phyloP scores from a whole-genome alignment of 768 basidiomycete species.

The Leccinum obscurum region DNA sequence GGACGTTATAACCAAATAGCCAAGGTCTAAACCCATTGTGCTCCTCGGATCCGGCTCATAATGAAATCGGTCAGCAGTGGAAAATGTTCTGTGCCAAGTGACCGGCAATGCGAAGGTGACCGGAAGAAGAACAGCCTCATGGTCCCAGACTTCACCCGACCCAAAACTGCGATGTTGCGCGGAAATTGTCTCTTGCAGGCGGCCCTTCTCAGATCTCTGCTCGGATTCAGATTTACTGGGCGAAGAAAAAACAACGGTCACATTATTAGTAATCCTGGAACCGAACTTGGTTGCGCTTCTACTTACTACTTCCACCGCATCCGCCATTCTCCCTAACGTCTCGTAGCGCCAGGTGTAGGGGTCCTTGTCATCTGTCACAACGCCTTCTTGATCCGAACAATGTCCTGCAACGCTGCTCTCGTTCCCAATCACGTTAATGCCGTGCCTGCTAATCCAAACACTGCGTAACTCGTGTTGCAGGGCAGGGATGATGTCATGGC shows the following conservation, averaged over 20 bases:
- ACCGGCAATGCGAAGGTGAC: neutral
- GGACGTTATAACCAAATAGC: neutral
- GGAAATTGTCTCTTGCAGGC: constrained; percentile 1
- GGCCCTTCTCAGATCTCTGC: constrained; percentile 4
- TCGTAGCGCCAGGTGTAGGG: constrained; percentile 54
- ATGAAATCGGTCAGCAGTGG: neutral
- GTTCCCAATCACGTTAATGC: constrained; percentile 26
- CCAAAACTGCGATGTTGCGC: neutral
- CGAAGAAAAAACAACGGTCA: neutral
- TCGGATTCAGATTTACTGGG: neutral
- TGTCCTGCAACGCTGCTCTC: constrained; percentile 40
- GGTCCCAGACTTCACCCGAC: neutral
- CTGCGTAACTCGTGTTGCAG: constrained; percentile 53
- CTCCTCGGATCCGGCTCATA: neutral
- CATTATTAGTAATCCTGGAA: neutral
- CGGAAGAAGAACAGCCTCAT: constrained; percentile 1
- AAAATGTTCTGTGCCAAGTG: neutral
- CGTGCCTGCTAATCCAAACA: constrained; percentile 63
- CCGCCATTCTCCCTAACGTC: constrained; percentile 61
- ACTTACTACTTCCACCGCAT: constrained; percentile 46
- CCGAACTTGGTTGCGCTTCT: constrained; percentile 26
- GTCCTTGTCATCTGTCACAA: constrained; percentile 23
- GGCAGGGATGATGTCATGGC: constrained; percentile 67
- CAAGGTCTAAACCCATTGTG: neutral
- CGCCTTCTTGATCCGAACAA: constrained; percentile 20